Percentiles rank a stretch among this genome's conserved stretches.
Conservation (phyloP, 768 basidiomycete species). For the Lactarius pseudohatsudake region DNA sequence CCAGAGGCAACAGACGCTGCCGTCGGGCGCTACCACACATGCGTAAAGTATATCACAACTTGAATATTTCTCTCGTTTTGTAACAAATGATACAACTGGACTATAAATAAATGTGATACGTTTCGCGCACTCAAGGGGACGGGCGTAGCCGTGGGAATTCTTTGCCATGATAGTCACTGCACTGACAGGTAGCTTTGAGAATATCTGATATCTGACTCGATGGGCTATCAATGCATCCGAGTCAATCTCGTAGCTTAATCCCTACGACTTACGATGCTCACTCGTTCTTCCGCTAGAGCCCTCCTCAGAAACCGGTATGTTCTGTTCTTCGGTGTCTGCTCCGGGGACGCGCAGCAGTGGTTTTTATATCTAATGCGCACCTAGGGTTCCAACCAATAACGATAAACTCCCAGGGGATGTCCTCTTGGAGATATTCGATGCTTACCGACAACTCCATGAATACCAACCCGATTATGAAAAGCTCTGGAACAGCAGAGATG, state of each 20-base stretch:
- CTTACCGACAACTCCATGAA: background rate
- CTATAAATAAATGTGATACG: background rate
- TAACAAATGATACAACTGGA: background rate
- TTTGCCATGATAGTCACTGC: too few species aligned
- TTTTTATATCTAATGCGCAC: background rate
- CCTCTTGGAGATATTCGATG: conserved; percentile 16
- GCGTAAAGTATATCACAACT: background rate
- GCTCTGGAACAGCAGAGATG: background rate
- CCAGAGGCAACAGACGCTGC: conserved; percentile 5
- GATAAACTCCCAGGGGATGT: background rate
- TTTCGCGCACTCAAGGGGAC: background rate
- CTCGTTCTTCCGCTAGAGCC: background rate
- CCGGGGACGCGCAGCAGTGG: background rate
- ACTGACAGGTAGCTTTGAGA: too few species aligned
- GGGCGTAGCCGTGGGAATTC: too few species aligned
- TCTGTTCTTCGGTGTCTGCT: background rate
- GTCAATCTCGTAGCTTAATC: too few species aligned
- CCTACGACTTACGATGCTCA: background rate
- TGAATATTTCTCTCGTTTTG: background rate
- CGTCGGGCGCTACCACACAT: background rate
- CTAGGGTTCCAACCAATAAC: background rate
- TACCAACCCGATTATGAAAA: background rate
- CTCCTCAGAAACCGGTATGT: background rate
- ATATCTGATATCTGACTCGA: too few species aligned
- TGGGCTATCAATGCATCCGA: too few species aligned